Evolutionary conservation across 2,329 filamentous ascomycete species (phyloP).

Genomic region (Gremmenia infestans): DNA sequence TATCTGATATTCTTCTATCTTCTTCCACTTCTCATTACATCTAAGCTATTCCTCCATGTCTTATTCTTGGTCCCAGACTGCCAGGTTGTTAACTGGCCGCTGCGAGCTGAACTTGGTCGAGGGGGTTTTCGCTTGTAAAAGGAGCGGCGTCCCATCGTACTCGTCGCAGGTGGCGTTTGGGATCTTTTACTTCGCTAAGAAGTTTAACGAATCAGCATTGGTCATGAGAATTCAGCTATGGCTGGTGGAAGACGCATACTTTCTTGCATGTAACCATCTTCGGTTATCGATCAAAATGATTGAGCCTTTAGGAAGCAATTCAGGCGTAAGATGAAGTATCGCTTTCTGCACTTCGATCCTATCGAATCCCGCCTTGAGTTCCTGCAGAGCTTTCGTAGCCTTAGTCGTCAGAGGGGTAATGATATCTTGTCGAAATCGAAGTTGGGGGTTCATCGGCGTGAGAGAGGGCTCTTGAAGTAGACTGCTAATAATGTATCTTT

Average conservation of each 20-base stretch:
- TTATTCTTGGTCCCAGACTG: no score
- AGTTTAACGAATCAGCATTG: neutral
- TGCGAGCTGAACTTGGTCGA: no score
- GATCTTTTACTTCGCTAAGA: slow-evolving; percentile 29
- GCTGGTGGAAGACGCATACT: neutral
- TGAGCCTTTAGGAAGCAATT: slow-evolving; percentile 26
- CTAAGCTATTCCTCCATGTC: no score
- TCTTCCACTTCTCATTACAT: no score
- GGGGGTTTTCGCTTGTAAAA: neutral
- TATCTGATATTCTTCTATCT: no score
- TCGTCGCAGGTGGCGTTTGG: slow-evolving; percentile 32
- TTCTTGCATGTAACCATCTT: slow-evolving; percentile 35
- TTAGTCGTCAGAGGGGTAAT: slow-evolving; percentile 22
- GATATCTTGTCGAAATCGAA: slow-evolving; percentile 31
- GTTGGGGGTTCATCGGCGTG: neutral
- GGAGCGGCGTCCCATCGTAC: slow-evolving; percentile 32
- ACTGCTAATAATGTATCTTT: slow-evolving; percentile 19
- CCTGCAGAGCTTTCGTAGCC: slow-evolving; percentile 28
- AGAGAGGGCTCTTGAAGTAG: slow-evolving; percentile 19
- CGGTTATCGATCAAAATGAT: slow-evolving; percentile 35
- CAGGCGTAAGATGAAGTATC: slow-evolving; percentile 23
- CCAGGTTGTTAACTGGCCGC: no score
- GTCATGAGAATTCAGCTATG: no score
- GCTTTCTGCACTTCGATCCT: slow-evolving; percentile 4
- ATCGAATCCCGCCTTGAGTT: slow-evolving; percentile 26